Evolutionary conservation across 2,329 filamentous ascomycete species (phyloP), one percentile per base, ranked within the genome.

Genomic region (Colletotrichum orchidophilum): DNA sequence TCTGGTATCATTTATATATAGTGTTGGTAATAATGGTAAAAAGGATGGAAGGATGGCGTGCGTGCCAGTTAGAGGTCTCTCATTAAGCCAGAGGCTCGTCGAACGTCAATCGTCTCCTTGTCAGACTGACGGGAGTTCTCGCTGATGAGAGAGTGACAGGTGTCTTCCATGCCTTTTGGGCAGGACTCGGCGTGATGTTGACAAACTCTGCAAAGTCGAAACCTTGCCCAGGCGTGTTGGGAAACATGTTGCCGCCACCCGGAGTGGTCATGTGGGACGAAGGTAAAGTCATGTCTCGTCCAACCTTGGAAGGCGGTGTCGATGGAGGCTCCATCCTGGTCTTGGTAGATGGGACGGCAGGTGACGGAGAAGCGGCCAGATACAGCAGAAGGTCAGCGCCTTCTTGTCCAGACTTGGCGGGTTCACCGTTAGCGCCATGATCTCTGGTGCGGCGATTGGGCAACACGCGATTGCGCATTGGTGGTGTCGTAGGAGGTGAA

Each of bases 181-280:
- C 96, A 24, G 96, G 96, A 78, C 94, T 97, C 0, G 96, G 96
- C 7, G 96, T 97, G 80, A 98, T 96, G 82, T 98, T 98, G 79
- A 98, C 92, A 82, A 97, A 99, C 79, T 99, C 96, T 63, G 95
- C 91, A 83, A 98, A 97, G 83, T 98, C 97, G 81, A 98, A 97
- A 58, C 81, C 84, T 78, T 95, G 93, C 18, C 92, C 92, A 0
- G 96, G 96, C 1, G 96, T 98, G 73, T 90, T 91, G 62, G 93
- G 90, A 77, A 91, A 90, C 57, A 92, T 81, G 77, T 91, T 92
- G 72, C 89, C 88, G 50, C 91, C 92, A 63, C 91, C 91, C 1
- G 94, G 94, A 12, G 94, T 96, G n/a, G 90, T 92, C 93, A 96
- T 96, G 89, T 96, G 94, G 29, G 92, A 97, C 67, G 91, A 97